A percentile compares a stretch with the other conserved stretches of the same genome.
Evolutionary conservation across 352 stramenopile species (phyloP).

Genomic region (Phytophthora lateralis): DNA sequence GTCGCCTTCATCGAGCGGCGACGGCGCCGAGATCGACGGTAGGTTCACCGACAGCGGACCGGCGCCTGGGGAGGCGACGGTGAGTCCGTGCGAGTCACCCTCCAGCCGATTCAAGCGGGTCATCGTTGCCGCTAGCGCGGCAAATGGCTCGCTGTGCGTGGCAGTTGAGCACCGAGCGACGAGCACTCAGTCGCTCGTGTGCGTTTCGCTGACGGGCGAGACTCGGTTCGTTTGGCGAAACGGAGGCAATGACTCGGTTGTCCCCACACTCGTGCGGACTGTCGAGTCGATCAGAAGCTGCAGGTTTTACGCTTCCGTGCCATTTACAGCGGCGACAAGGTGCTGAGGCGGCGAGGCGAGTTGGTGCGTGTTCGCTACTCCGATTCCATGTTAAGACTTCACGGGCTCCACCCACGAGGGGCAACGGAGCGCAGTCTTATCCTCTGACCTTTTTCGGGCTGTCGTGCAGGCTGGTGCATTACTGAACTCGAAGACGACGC

Average conservation of each 20-base stretch:
- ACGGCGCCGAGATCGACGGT: conserved; percentile 52
- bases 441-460: conserved; percentile 26
- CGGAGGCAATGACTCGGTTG: conserved; percentile 21
- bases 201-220: conserved; percentile 18
- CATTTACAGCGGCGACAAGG: conserved; percentile 28
- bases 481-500: conserved; percentile 8
- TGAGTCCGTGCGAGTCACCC: conserved; percentile 4
- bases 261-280: conserved; percentile 7
- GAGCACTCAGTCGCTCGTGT: conserved; percentile 9
- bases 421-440: conserved; percentile 31
- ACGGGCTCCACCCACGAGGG: neutral
- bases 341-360: conserved; percentile 7
- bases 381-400: conserved; percentile 33
- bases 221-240: conserved; percentile 23
- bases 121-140: conserved; percentile 17
- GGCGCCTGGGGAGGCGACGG: conserved; percentile 1
- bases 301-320: conserved; percentile 8
- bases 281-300: conserved; percentile 17
- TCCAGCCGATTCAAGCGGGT: conserved; percentile 25
- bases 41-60: conserved; percentile 43
- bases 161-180: conserved; percentile 12
- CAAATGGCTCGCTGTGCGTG: conserved; percentile 4
- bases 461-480: conserved; percentile 12
- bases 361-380: conserved; percentile 23
- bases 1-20: conserved; percentile 22